Conservation (phyloP, 2,329 filamentous ascomycete species). For the Colletotrichum theobromicola region DNA sequence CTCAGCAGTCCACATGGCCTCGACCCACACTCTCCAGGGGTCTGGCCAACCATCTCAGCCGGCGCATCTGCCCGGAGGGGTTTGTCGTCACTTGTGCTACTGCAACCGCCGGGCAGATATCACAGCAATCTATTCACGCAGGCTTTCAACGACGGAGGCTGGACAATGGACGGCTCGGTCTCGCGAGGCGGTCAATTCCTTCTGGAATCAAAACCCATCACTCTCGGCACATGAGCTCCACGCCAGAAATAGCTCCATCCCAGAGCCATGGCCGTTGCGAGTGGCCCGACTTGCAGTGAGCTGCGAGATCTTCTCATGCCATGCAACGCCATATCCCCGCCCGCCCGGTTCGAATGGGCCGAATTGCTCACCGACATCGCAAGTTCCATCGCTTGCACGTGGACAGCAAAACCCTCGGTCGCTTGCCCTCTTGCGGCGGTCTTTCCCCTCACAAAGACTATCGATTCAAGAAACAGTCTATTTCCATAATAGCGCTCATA, state of each 20-base stretch:
- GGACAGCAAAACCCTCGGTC: background rate
- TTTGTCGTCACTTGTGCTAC: constrained; percentile 15
- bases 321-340: background rate
- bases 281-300: background rate
- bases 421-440: background rate
- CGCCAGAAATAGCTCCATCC: constrained; percentile 3
- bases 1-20: background rate
- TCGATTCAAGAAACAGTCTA: background rate
- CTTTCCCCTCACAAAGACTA: background rate
- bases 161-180: background rate
- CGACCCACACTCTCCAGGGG: background rate
- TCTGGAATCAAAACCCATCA: background rate
- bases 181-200: background rate
- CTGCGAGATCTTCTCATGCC: constrained; percentile 2
- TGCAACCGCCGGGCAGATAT: constrained; percentile 17
- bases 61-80: background rate
- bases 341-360: background rate
- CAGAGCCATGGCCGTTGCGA: background rate
- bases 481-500: background rate
- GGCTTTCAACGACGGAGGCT: background rate
- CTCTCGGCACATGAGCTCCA: background rate
- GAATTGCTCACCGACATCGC: background rate
- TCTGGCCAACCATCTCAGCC: constrained; percentile 9
- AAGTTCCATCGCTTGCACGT: background rate
- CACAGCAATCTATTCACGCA: background rate